These are phyloP conservation scores for Hypoxylon sp. DNA, from an alignment of 2,329 filamentous ascomycete species.

Conservation along the genomic window DNA sequence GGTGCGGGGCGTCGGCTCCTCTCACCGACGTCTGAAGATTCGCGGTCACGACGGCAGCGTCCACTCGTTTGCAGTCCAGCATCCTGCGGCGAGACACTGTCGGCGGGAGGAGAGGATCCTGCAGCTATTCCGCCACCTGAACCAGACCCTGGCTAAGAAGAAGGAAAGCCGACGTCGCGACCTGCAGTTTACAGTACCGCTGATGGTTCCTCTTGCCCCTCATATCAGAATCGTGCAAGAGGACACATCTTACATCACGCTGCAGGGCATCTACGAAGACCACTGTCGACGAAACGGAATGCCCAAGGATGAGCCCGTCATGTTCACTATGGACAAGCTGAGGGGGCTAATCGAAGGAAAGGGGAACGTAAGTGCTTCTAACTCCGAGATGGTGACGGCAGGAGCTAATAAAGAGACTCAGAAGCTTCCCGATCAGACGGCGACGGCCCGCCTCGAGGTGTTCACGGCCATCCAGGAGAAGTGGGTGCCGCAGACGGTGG, in stretches of 20 bases:
- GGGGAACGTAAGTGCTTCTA: conserved; percentile 57
- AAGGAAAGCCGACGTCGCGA: conserved; percentile 96
- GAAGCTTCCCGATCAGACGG: conserved; percentile 73
- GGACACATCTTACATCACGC: conserved; percentile 89
- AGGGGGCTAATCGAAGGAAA: conserved; percentile 77
- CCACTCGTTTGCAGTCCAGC: conserved; percentile 96
- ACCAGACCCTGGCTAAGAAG: conserved; percentile 86
- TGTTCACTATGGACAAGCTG: conserved; percentile 96
- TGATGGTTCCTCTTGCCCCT: conserved; percentile 94
- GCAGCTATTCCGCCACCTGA: conserved; percentile 97
- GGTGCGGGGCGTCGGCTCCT: conserved; percentile 87
- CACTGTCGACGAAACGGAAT: conserved; percentile 87
- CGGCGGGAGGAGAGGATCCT: conserved; percentile 93
- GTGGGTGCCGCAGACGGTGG: conserved; percentile 84
- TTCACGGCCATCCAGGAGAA: conserved; percentile 93
- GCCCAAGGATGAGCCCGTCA: conserved; percentile 92
- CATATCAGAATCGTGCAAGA: conserved; percentile 96
- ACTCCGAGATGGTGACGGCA: neutral
- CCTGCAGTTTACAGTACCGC: conserved; percentile 91
- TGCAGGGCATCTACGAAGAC: conserved; percentile 96
- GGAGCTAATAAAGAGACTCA: conserved; percentile 49
- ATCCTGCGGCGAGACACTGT: conserved; percentile 91
- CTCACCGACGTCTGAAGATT: conserved; percentile 92
- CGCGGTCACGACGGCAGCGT: conserved; percentile 96
- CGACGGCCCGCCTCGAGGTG: conserved; percentile 84